Evolutionary conservation across 2,329 filamentous ascomycete species (phyloP).

Genomic region (Exutisphaerella laricina): DNA sequence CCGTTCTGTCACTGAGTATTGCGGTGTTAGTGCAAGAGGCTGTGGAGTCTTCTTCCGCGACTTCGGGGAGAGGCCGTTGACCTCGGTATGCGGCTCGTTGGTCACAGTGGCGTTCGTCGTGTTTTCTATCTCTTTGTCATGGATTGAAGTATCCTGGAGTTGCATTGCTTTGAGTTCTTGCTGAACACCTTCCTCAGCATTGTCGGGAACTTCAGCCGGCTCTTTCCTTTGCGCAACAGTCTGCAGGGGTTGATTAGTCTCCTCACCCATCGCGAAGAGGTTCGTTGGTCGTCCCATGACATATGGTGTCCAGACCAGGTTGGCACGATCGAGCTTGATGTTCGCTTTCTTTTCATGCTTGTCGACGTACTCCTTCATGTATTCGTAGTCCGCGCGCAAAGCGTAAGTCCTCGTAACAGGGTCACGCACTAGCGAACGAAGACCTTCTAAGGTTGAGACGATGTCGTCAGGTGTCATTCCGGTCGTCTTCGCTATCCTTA

Average conservation of each 20-base stretch:
- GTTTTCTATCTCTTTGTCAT: neutral
- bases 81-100: conserved; percentile 13
- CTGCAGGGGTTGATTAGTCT: conserved; percentile 50
- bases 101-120: conserved; percentile 12
- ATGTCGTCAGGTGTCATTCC: conserved; percentile 97
- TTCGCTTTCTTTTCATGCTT: conserved; percentile 89
- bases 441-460: conserved; percentile 82
- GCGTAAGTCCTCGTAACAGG: conserved; percentile 84
- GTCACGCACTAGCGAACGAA: conserved; percentile 84
- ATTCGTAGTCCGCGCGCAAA: conserved; percentile 76
- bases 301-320: conserved; percentile 91
- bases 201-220: conserved; percentile 43
- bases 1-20: conserved; percentile 24
- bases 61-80: conserved; percentile 21
- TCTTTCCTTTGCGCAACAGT: conserved; percentile 85
- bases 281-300: conserved; percentile 70
- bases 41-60: conserved; percentile 25
- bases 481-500: conserved; percentile 74
- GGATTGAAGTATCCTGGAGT: neutral
- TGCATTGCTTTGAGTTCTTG: conserved; percentile 22
- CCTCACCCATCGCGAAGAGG: conserved; percentile 34
- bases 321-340: conserved; percentile 72
- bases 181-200: conserved; percentile 42
- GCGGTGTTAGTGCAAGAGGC: conserved; percentile 25
- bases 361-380: conserved; percentile 78